Evolutionary conservation across 768 basidiomycete genomes (phyloP).

Genomic region (Mrakia gelida): DNA sequence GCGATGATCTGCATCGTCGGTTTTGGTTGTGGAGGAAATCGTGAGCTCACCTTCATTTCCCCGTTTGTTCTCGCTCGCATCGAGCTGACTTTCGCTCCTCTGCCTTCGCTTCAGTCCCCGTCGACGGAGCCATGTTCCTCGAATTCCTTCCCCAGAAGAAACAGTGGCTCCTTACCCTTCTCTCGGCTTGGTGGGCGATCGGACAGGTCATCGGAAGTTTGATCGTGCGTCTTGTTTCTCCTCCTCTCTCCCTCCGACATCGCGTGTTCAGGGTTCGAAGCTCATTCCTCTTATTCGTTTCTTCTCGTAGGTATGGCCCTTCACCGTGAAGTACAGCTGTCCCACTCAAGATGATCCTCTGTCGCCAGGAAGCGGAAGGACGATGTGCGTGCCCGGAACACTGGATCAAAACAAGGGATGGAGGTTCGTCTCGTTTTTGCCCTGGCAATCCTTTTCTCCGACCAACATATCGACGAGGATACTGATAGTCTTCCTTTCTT

Average conservation of each 20-base stretch:
- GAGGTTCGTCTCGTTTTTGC: not conserved
- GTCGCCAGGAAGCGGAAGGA: not conserved
- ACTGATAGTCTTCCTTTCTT: not conserved
- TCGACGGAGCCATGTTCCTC: constrained; percentile 21
- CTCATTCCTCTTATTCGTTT: not conserved
- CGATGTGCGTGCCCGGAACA: constrained; percentile 8
- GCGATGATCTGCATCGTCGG: no score
- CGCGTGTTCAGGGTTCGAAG: not conserved
- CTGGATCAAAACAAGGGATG: constrained; percentile 13
- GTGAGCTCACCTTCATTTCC: no score
- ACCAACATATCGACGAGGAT: no score
- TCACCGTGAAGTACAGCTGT: not conserved
- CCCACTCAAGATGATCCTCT: not conserved
- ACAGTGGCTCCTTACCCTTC: constrained; percentile 10
- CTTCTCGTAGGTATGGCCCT: not conserved
- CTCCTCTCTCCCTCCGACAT: not conserved
- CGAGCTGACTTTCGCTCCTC: not conserved
- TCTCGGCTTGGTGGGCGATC: constrained; percentile 18
- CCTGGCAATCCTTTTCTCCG: no score
- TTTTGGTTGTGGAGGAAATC: no score
- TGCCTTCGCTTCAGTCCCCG: not conserved
- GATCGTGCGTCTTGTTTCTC: constrained; percentile 8
- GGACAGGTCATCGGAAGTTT: constrained; percentile 13
- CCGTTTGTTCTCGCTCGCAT: no score
- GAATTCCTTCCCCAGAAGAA: constrained; percentile 12